A percentile compares a stretch with the other conserved stretches of the same genome.
Evolutionary conservation across 306 rosid species (phyloP).

Genomic region (Arachis hypogaea): DNA sequence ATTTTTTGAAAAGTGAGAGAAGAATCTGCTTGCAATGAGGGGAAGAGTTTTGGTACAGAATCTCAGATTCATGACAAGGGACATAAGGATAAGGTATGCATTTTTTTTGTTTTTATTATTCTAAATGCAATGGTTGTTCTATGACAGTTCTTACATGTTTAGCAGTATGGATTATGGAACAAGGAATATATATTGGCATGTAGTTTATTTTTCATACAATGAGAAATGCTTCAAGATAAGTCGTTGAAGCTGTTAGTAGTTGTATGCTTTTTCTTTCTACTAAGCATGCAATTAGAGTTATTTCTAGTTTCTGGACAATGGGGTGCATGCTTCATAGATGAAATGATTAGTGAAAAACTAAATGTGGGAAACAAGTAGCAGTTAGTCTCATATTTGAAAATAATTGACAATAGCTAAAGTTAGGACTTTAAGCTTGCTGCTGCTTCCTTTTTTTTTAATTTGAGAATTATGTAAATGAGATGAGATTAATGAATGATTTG

Average conservation of each 20-base stretch:
- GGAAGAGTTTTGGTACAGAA: slow-evolving; percentile 28
- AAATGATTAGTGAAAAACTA: neutral
- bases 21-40: slow-evolving; percentile 42
- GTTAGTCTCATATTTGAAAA: neutral
- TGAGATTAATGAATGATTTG: too few relatives aligned
- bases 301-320: neutral
- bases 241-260: neutral
- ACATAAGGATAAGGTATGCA: slow-evolving; percentile 64
- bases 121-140: neutral
- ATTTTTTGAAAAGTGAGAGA: slow-evolving; percentile 45
- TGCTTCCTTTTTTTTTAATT: too few relatives aligned
- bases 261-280: neutral
- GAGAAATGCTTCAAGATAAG: neutral
- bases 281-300: neutral
- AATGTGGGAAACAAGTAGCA: neutral
- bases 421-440: neutral
- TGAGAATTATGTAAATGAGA: too few relatives aligned
- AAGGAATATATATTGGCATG: neutral
- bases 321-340: neutral
- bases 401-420: neutral
- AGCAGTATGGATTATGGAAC: neutral
- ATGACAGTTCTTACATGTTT: slow-evolving; percentile 19
- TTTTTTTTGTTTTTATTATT: neutral
- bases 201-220: neutral
- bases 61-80: slow-evolving; percentile 49